These are phyloP conservation scores for Sporisorium sorghi DNA, from an alignment of 1,284 basidiomycete genomes.

Conservation along the genomic window DNA sequence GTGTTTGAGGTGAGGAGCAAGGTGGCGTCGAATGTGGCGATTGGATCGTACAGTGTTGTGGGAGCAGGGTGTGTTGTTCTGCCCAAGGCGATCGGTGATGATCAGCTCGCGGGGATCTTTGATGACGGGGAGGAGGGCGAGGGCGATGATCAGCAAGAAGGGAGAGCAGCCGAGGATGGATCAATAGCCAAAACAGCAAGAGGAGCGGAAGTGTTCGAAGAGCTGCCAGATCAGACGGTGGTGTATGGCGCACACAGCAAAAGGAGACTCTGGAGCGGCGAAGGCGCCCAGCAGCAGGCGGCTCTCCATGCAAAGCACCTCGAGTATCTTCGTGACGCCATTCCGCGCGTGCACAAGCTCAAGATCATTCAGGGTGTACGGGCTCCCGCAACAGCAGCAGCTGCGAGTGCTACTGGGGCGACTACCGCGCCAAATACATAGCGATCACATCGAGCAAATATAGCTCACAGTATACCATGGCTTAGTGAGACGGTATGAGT, in stretches of 20 bases:
- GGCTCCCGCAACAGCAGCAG: conserved; percentile 10
- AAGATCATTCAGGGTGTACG: conserved; percentile 50
- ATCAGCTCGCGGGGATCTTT: conserved; percentile 22
- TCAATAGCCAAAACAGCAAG: neutral
- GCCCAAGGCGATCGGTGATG: conserved; percentile 30
- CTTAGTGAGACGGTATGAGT: neutral
- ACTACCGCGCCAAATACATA: conserved; percentile 1
- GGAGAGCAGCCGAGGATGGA: neutral
- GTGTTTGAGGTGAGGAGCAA: conserved; percentile 83
- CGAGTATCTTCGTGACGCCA: conserved; percentile 82
- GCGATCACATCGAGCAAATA: neutral
- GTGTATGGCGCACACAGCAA: conserved; percentile 82
- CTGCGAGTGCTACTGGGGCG: neutral
- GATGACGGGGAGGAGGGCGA: conserved; percentile 21
- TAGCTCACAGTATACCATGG: too few species aligned
- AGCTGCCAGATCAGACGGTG: conserved; percentile 84
- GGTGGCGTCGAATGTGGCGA: conserved; percentile 80
- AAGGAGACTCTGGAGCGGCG: conserved; percentile 83
- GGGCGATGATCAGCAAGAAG: neutral
- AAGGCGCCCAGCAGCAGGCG: conserved; percentile 83
- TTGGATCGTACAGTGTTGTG: conserved; percentile 83
- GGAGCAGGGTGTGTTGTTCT: conserved; percentile 76
- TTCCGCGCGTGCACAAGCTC: conserved; percentile 54
- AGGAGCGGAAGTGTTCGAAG: conserved; percentile 69
- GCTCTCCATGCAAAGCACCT: conserved; percentile 86